These are phyloP conservation scores for Pleurotus platypus DNA, from an alignment of 768 basidiomycete genomes.

Conservation along the genomic window DNA sequence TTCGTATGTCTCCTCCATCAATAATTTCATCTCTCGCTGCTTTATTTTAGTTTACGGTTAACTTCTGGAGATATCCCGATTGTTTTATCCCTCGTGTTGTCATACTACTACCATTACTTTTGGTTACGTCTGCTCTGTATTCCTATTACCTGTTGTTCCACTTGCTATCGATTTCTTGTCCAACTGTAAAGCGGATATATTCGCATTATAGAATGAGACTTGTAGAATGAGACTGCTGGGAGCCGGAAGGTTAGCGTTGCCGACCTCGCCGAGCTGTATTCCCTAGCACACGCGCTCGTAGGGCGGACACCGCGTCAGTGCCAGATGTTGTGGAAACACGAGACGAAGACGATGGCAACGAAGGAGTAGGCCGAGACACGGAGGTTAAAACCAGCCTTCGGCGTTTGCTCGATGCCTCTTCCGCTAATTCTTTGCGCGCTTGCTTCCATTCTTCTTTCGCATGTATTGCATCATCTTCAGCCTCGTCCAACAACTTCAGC, in stretches of 20 bases:
- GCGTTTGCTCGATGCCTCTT: conserved; percentile 42
- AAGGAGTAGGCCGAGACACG: conserved; percentile 22
- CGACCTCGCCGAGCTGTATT: conserved; percentile 45
- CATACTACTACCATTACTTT: conserved; percentile 24
- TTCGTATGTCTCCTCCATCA: conserved; percentile 16
- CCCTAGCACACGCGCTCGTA: conserved; percentile 55
- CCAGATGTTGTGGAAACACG: conserved; percentile 12
- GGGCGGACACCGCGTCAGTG: conserved; percentile 29
- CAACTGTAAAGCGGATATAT: neutral
- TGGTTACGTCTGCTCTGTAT: conserved; percentile 51
- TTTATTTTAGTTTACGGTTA: conserved; percentile 33
- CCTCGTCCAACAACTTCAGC: conserved; percentile 63
- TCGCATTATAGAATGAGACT: neutral
- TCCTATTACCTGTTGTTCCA: conserved; percentile 53
- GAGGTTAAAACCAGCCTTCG: conserved; percentile 34
- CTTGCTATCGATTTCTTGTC: conserved; percentile 54
- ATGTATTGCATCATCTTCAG: conserved; percentile 51
- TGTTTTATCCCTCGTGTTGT: conserved; percentile 30
- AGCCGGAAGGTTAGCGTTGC: neutral
- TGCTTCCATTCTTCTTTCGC: conserved; percentile 64
- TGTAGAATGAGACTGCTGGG: neutral
- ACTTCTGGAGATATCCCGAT: conserved; percentile 36
- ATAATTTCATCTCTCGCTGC: conserved; percentile 18
- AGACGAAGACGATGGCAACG: conserved; percentile 14
- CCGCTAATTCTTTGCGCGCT: conserved; percentile 44